phyloP scores from a whole-genome alignment of 2,329 filamentous ascomycete genomes.

The Phialophora macrospora region DNA sequence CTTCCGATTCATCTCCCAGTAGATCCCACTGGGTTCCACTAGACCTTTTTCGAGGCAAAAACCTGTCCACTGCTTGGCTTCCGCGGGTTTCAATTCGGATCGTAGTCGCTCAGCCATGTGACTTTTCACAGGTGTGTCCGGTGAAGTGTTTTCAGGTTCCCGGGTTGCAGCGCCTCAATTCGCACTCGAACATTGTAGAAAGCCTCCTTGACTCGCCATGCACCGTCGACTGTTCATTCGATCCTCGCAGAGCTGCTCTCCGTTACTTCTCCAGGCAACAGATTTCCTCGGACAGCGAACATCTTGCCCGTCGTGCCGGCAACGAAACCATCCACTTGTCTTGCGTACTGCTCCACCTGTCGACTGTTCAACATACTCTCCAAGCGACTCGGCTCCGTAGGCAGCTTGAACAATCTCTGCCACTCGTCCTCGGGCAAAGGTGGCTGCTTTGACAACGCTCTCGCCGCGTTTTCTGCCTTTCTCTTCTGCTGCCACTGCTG shows the following conservation, averaged over 20 bases:
- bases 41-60: background rate
- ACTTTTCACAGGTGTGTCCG: background rate
- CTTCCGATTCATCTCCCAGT: background rate
- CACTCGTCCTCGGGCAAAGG: conserved; percentile 95
- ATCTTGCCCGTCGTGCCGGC: conserved; percentile 93
- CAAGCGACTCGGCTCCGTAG: conserved; percentile 87
- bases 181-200: background rate
- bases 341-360: conserved; percentile 97
- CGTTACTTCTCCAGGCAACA: conserved; percentile 58
- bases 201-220: background rate
- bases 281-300: conserved; percentile 85
- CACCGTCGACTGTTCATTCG: background rate
- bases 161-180: background rate
- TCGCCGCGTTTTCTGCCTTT: conserved; percentile 89
- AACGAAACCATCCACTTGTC: conserved; percentile 95
- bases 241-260: conserved; percentile 13
- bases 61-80: background rate
- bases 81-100: background rate
- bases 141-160: background rate
- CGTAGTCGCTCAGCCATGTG: background rate
- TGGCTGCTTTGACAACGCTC: conserved; percentile 83
- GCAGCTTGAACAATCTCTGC: conserved; percentile 97
- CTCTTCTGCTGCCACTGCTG: conserved; percentile 95
- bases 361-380: conserved; percentile 93
- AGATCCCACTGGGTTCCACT: background rate